phyloP scores from a whole-genome alignment of 768 basidiomycete species.

The Macrolepiota dolichaula region DNA sequence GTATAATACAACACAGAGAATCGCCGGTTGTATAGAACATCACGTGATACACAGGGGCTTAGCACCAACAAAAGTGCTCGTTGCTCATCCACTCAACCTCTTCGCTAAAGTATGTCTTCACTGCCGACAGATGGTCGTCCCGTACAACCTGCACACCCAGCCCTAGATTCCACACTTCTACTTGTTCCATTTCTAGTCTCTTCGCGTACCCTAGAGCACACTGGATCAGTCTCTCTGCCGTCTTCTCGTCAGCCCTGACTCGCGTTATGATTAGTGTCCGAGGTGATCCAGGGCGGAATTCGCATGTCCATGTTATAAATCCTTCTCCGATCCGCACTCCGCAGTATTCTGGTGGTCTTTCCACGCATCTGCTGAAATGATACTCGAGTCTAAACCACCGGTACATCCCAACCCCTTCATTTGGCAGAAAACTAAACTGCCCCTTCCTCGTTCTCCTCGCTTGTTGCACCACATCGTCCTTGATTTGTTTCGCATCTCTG shows the following conservation, averaged over 20 bases:
- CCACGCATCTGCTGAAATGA: slow-evolving; percentile 17
- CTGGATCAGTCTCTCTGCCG: slow-evolving; percentile 31
- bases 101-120: slow-evolving; percentile 41
- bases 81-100: slow-evolving; percentile 21
- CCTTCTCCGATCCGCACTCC: slow-evolving; percentile 13
- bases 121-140: slow-evolving; percentile 33
- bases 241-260: slow-evolving; percentile 18
- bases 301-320: slow-evolving; percentile 27
- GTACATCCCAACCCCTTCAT: slow-evolving; percentile 25
- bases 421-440: slow-evolving; percentile 23
- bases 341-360: slow-evolving; percentile 13
- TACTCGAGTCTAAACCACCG: slow-evolving; percentile 20
- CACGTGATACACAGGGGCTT: slow-evolving; percentile 2
- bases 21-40: background rate
- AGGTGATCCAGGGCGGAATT: slow-evolving; percentile 11
- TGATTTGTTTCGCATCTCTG: slow-evolving; percentile 34
- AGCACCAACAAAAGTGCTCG: slow-evolving; percentile 27
- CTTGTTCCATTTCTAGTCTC: slow-evolving; percentile 23
- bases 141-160: slow-evolving; percentile 29
- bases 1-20: too few species aligned
- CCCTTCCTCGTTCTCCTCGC: background rate
- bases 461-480: slow-evolving; percentile 24
- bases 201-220: slow-evolving; percentile 25
- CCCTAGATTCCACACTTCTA: slow-evolving; percentile 45
- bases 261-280: slow-evolving; percentile 24